Conservation (phyloP, 2,329 filamentous ascomycete genomes). For the Fusarium sp. region DNA sequence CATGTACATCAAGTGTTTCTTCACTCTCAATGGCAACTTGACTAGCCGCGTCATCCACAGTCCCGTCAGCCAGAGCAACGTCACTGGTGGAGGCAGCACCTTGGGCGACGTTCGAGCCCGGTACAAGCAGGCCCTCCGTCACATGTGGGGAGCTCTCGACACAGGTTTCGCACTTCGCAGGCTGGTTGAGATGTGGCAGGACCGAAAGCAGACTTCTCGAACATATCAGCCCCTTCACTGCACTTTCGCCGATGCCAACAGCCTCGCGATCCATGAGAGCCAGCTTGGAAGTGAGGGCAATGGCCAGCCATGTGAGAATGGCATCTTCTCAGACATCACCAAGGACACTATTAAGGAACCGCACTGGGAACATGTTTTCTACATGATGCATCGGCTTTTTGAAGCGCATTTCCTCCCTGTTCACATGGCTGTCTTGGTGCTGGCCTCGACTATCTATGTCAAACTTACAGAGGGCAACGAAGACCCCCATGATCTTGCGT, state of each 20-base stretch:
- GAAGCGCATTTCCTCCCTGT: conserved; percentile 79
- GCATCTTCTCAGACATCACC: conserved; percentile 67
- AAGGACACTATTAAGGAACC: conserved; percentile 63
- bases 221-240: conserved; percentile 68
- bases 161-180: conserved; percentile 74
- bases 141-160: conserved; percentile 82
- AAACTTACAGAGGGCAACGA: conserved; percentile 63
- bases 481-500: conserved; percentile 65
- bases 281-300: conserved; percentile 54
- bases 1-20: conserved; percentile 85
- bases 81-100: conserved; percentile 69
- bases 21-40: conserved; percentile 77
- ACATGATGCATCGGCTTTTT: conserved; percentile 75
- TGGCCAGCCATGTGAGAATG: conserved; percentile 59
- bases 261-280: conserved; percentile 61
- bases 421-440: conserved; percentile 73
- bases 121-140: conserved; percentile 78
- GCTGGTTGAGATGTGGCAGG: conserved; percentile 66
- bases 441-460: conserved; percentile 71
- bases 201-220: conserved; percentile 67
- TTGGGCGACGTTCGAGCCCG: conserved; percentile 71
- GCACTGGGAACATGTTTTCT: conserved; percentile 67
- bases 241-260: conserved; percentile 56
- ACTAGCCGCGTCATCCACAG: conserved; percentile 73
- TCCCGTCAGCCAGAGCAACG: conserved; percentile 79